Base-by-base conservation (phyloP, 139 green algal species). In the Edaphochlamys debaryana region DNA sequence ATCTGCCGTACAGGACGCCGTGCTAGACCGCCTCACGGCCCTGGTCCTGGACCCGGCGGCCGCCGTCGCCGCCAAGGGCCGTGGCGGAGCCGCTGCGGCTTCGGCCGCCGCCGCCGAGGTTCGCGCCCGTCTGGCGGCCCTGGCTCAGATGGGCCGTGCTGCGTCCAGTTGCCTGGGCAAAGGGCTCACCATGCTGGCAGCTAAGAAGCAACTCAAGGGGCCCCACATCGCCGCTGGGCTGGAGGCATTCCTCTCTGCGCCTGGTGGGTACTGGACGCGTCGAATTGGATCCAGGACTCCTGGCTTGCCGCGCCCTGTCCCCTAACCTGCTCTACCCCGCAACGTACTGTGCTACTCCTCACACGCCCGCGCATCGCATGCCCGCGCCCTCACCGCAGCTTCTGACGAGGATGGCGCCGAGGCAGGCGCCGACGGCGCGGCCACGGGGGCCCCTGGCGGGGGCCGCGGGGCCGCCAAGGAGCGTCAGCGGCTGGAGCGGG, bases 51-150 rank as follows among this genome's bases (percentile, higher is more conserved):
- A 86, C 19, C 82, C 69, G 11, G 84, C 86, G 38, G 83, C 64
- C 27, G 56, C 75, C 56, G 85, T 69, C 29, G 73, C 25, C 45
- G 23, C 27, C 41, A 19, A 5, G 77, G 79, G 1, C 84, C 32
- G 20, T 29, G 45, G 27, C 37, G 30, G 62, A 13, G 52, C 27
- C n/a, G 40, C n/a, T 36, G 48, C 52, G 88, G 67, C 71, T 13
- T 34, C 63, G 6, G 52, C 60, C 20, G 70, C 86, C 42, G 41
- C 67, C 11, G 76, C 79, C 0, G 66, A 75, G 75, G 70, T 95
- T 58, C 45, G 58, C 41, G 87, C 81, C 34, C 79, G 95, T 30
- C 91, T 96, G 68, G 87, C 81, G 20, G 89, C 90, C 4, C 67
- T 95, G 41, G 67, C 88, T 4, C 36, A 34, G 40, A 75, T 75